Conservation (phyloP, 129 eudicot genomes). For the Tagetes erecta region DNA sequence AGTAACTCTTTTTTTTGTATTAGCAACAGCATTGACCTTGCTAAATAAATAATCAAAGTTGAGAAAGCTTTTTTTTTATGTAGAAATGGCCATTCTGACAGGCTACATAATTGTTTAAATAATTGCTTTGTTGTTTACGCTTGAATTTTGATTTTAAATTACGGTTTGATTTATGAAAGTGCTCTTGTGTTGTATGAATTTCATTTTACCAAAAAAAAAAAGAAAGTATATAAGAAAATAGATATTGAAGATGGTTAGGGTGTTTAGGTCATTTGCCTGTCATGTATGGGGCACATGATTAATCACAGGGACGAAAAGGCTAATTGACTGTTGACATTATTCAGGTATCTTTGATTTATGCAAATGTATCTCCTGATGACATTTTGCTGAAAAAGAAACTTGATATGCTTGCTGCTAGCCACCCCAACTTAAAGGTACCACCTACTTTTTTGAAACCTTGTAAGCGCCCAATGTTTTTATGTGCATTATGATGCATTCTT, state of each 20-base stretch:
- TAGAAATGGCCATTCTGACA: not conserved
- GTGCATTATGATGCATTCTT: not conserved
- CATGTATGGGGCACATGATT: not conserved
- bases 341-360: constrained; percentile 86
- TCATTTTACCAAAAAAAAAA: not conserved
- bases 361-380: constrained; percentile 97
- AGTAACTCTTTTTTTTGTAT: constrained; percentile 11
- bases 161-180: not conserved
- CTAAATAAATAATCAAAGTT: not conserved
- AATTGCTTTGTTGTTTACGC: not conserved
- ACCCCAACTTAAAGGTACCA: constrained; percentile 91
- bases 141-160: not conserved
- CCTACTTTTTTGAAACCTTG: not conserved
- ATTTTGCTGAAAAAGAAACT: constrained; percentile 91
- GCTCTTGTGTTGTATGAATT: not conserved
- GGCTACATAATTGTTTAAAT: not conserved
- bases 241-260: not conserved
- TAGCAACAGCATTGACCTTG: not conserved
- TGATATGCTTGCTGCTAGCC: constrained; percentile 79
- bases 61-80: not conserved
- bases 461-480: not conserved
- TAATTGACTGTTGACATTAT: constrained; percentile 10
- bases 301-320: not conserved
- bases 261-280: not conserved
- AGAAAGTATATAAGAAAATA: not conserved